Evolutionary conservation across 202 grass and related monocot species (phyloP).

Genomic region (Panicum virgatum): DNA sequence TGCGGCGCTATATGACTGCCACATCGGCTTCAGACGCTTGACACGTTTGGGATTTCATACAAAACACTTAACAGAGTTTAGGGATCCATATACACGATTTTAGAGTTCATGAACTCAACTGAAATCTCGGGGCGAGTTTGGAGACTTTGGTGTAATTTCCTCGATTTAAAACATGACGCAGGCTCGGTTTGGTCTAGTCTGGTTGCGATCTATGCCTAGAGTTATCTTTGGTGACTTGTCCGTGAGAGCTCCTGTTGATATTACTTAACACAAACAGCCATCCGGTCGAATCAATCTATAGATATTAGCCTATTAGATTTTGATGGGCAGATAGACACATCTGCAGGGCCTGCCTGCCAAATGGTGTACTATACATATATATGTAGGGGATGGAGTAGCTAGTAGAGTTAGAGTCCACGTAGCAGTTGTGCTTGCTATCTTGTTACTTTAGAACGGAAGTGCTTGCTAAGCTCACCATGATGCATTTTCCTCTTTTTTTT

Average conservation of each 20-base stretch:
- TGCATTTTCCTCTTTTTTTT: background rate
- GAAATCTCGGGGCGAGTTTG: too few relatives aligned
- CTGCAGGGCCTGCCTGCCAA: background rate
- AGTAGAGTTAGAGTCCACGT: background rate
- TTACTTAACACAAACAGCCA: background rate
- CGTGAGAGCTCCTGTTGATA: background rate
- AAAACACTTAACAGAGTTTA: too few relatives aligned
- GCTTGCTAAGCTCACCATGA: background rate
- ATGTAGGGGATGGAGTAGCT: background rate
- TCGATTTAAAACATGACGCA: background rate
- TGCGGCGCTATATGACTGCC: too few relatives aligned
- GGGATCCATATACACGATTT: too few relatives aligned
- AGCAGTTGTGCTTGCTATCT: background rate
- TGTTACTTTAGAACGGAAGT: background rate
- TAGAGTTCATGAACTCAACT: too few relatives aligned
- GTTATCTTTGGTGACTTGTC: background rate
- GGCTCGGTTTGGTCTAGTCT: background rate
- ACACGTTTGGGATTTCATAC: too few relatives aligned
- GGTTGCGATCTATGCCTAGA: background rate
- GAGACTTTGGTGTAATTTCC: too few relatives aligned
- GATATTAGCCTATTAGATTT: background rate
- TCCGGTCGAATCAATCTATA: background rate
- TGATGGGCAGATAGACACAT: background rate
- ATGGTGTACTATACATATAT: too few relatives aligned
- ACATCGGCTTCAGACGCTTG: too few relatives aligned